Conservation (phyloP, 2,329 filamentous ascomycete species). For the Orbilia oligospora region DNA sequence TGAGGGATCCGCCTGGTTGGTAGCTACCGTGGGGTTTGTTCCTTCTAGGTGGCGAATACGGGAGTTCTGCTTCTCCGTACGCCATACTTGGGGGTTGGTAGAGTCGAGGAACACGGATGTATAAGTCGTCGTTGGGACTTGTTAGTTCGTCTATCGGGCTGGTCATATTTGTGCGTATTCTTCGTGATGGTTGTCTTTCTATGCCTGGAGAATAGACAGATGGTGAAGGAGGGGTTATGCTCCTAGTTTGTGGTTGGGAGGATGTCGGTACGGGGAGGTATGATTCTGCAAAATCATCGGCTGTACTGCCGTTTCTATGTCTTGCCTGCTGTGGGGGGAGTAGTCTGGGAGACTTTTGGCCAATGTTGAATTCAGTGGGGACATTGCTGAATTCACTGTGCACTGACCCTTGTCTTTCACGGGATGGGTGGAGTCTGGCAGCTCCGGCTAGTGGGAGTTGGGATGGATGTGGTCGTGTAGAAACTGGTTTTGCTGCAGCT, state of each 20-base stretch:
- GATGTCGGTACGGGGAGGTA: constrained; percentile 2
- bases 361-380: constrained; percentile 48
- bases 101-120: constrained; percentile 39
- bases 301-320: constrained; percentile 2
- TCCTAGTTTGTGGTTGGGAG: constrained; percentile 7
- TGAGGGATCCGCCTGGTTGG: constrained; percentile 28
- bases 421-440: constrained; percentile 18
- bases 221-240: constrained; percentile 21
- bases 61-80: constrained; percentile 43
- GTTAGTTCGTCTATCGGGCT: not conserved
- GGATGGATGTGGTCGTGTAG: constrained; percentile 36
- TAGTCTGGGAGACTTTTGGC: constrained; percentile 29
- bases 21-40: constrained; percentile 31
- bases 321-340: not conserved
- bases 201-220: constrained; percentile 25
- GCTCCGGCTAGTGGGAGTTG: not conserved
- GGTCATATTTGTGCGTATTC: not conserved
- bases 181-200: not conserved
- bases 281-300: not conserved
- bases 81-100: constrained; percentile 40
- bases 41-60: constrained; percentile 39
- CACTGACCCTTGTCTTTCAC: constrained; percentile 28
- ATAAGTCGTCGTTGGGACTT: constrained; percentile 21
- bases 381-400: constrained; percentile 48
- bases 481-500: not conserved